A percentile compares a stretch with the other conserved stretches of the same genome.
Conservation (phyloP, 257 asterid species). For the Solanum megistacrolobum region DNA sequence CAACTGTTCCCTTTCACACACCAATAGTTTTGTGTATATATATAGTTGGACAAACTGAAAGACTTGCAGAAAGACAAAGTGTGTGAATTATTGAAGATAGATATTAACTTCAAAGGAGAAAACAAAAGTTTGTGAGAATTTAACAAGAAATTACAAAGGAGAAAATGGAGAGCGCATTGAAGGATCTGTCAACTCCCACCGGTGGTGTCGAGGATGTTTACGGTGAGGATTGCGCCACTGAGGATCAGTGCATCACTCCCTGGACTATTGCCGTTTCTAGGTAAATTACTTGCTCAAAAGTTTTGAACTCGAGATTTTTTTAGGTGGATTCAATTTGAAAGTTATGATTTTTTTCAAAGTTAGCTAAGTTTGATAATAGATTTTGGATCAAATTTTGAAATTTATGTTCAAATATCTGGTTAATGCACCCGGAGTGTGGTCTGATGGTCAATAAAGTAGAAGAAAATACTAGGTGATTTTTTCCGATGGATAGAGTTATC, state of each 20-base stretch:
- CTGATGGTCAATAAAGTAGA: too few species aligned
- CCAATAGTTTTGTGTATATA: background rate
- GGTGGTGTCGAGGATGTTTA: slow-evolving; percentile 88
- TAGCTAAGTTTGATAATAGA: background rate
- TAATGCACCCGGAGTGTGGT: fast-evolving
- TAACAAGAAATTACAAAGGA: background rate
- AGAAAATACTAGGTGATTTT: too few species aligned
- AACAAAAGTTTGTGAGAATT: background rate
- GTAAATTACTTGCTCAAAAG: slow-evolving; percentile 2
- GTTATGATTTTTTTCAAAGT: background rate
- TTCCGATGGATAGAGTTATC: too few species aligned
- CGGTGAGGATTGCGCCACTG: slow-evolving; percentile 87
- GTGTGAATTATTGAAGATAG: background rate
- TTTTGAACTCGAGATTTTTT: background rate
- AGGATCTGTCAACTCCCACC: slow-evolving; percentile 60
- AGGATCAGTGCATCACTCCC: slow-evolving; percentile 78
- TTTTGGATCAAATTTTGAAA: background rate
- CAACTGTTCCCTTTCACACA: background rate
- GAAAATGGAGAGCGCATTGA: slow-evolving; percentile 53
- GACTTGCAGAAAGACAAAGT: too few species aligned
- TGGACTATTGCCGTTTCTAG: slow-evolving; percentile 80
- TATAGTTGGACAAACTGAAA: background rate
- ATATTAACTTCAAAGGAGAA: background rate
- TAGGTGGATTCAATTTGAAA: background rate
- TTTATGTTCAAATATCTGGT: too few species aligned